phyloP scores from a whole-genome alignment of 176 grass and related monocot genomes.

The Thinopyrum elongatum region DNA sequence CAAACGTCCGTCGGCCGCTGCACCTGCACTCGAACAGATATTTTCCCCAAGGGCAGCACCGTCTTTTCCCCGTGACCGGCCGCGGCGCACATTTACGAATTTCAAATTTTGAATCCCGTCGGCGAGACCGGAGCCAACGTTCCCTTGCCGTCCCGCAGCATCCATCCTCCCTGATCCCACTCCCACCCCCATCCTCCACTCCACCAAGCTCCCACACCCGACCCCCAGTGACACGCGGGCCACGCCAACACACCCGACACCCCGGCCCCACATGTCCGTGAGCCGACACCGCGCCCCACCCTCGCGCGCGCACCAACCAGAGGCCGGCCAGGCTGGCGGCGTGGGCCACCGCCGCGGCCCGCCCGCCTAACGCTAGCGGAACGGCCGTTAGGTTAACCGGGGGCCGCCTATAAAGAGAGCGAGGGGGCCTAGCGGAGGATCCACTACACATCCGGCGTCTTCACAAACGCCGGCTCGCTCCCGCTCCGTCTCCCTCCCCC shows the following conservation, averaged over 20 bases:
- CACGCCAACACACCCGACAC: no score
- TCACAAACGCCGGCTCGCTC: conserved; percentile 33
- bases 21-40: background rate
- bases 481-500: background rate
- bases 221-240: background rate
- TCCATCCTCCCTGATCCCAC: background rate
- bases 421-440: background rate
- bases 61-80: background rate
- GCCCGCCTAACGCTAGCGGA: background rate
- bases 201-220: background rate
- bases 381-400: conserved; percentile 40
- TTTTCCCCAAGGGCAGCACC: background rate
- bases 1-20: background rate
- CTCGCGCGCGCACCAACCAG: background rate
- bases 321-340: background rate
- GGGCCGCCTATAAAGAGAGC: background rate
- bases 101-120: conserved; percentile 14
- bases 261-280: background rate
- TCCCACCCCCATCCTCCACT: background rate
- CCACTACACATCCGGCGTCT: conserved; percentile 47
- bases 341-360: background rate
- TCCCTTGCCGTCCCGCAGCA: conserved; percentile 16
- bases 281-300: background rate
- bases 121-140: conserved; percentile 12
- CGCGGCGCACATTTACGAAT: conserved; percentile 23